These are phyloP conservation scores for Acacia concinna DNA, from an alignment of 331 rosid species.

Conservation along the genomic window DNA sequence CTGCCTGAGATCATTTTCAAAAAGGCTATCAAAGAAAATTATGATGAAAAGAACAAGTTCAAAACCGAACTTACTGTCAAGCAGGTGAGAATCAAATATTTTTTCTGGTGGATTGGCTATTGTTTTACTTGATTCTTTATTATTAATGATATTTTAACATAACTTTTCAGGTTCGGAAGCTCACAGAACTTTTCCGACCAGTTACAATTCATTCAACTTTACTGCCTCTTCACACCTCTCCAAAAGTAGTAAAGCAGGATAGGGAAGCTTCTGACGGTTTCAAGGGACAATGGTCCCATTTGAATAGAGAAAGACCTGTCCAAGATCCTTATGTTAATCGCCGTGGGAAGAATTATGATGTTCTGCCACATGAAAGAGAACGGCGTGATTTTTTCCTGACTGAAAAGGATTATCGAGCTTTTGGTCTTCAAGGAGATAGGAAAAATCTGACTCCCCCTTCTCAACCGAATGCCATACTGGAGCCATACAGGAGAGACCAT, in stretches of 20 bases:
- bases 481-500: slow-evolving; percentile 50
- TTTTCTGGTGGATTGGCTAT: slow-evolving; percentile 5
- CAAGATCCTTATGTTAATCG: slow-evolving; percentile 36
- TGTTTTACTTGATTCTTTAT: slow-evolving; percentile 10
- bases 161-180: slow-evolving; percentile 76
- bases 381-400: slow-evolving; percentile 48
- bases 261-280: slow-evolving; percentile 35
- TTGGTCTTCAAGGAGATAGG: slow-evolving; percentile 71
- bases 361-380: slow-evolving; percentile 37
- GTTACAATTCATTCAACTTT: slow-evolving; percentile 42
- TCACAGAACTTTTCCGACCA: slow-evolving; percentile 67
- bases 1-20: slow-evolving; percentile 82
- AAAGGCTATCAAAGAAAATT: slow-evolving; percentile 83
- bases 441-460: slow-evolving; percentile 39
- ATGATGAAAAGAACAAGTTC: slow-evolving; percentile 63
- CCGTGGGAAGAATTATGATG: slow-evolving; percentile 29
- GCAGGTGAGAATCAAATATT: slow-evolving; percentile 57
- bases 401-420: slow-evolving; percentile 76
- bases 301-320: slow-evolving; percentile 36
- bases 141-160: slow-evolving; percentile 23
- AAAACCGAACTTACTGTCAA: slow-evolving; percentile 73
- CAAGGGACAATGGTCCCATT: slow-evolving; percentile 39
- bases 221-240: slow-evolving; percentile 39
- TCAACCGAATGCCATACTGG: slow-evolving; percentile 35
- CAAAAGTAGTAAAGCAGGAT: slow-evolving; percentile 36